Conservation (phyloP, 2,329 filamentous ascomycete genomes). For the Sordariomycetes sp. region DNA sequence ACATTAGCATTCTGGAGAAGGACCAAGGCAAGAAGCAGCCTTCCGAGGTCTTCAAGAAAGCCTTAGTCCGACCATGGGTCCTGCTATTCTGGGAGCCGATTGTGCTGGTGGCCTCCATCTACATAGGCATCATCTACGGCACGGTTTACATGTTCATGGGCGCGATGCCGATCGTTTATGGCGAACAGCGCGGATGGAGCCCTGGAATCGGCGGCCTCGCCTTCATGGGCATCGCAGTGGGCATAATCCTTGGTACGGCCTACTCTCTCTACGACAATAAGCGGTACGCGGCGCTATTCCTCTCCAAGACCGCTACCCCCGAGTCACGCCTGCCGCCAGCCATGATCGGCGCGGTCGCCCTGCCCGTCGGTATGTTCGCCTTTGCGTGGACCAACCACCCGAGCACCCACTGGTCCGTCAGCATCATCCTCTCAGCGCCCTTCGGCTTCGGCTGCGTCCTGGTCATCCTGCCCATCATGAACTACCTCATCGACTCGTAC, state of each 20-base stretch:
- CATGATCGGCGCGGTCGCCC: constrained; percentile 45
- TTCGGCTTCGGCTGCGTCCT: constrained; percentile 49
- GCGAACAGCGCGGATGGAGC: constrained; percentile 43
- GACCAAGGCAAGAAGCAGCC: constrained; percentile 27
- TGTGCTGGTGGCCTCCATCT: constrained; percentile 50
- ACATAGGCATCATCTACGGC: constrained; percentile 49
- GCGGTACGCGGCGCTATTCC: constrained; percentile 34
- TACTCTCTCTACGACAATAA: constrained; percentile 44
- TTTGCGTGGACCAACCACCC: constrained; percentile 56
- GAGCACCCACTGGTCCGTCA: constrained; percentile 46
- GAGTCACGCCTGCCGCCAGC: constrained; percentile 52
- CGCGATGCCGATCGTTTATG: constrained; percentile 53
- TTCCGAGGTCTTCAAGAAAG: constrained; percentile 39
- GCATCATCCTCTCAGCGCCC: constrained; percentile 27
- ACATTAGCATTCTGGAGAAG: constrained; percentile 36
- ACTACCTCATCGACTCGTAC: constrained; percentile 60
- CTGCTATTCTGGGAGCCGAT: constrained; percentile 58
- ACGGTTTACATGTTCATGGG: constrained; percentile 45
- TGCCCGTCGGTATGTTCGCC: constrained; percentile 54
- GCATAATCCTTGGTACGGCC: constrained; percentile 22
- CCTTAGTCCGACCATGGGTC: constrained; percentile 51
- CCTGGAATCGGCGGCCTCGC: constrained; percentile 50
- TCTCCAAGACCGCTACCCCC: constrained; percentile 42
- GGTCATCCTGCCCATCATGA: constrained; percentile 54
- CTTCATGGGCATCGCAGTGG: constrained; percentile 45